Percentiles rank a stretch among this genome's conserved stretches.
Conservation (phyloP, 768 basidiomycete genomes). For the Lactarius akahatsu region DNA sequence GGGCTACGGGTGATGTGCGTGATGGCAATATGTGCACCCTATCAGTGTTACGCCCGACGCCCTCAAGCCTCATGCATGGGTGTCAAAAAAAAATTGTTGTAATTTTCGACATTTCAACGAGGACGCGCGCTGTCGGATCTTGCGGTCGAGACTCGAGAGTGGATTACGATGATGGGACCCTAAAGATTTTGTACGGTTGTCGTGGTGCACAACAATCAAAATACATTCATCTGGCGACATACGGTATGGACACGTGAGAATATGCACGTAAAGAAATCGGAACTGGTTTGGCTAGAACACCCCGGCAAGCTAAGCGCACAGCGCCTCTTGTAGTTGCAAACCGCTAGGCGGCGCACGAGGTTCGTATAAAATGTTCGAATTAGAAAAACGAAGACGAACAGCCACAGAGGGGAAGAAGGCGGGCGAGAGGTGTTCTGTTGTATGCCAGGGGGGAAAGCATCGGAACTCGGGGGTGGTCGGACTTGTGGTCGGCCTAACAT, state of each 20-base stretch:
- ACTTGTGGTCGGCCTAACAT: conserved; percentile 10
- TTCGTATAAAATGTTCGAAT: background rate
- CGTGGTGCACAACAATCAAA: background rate
- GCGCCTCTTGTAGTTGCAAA: background rate
- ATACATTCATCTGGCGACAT: conserved; percentile 3
- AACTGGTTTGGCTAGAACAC: background rate
- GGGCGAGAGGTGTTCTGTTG: background rate
- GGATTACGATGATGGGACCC: conserved; percentile 19
- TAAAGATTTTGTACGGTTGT: conserved; percentile 3
- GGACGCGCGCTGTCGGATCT: background rate
- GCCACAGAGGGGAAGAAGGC: background rate
- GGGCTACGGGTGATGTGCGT: background rate
- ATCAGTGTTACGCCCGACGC: background rate
- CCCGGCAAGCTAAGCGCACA: background rate
- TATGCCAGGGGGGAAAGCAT: background rate
- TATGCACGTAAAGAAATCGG: background rate
- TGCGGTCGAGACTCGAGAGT: background rate
- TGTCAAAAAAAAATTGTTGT: background rate
- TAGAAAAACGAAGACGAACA: background rate
- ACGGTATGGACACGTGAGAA: background rate
- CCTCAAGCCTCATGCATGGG: no score
- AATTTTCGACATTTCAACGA: background rate
- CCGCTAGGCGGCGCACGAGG: background rate
- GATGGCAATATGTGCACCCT: background rate
- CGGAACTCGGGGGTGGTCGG: conserved; percentile 2